Evolutionary conservation across 164 flowering plant species (phyloP).

Genomic region (Umbellularia californica): DNA sequence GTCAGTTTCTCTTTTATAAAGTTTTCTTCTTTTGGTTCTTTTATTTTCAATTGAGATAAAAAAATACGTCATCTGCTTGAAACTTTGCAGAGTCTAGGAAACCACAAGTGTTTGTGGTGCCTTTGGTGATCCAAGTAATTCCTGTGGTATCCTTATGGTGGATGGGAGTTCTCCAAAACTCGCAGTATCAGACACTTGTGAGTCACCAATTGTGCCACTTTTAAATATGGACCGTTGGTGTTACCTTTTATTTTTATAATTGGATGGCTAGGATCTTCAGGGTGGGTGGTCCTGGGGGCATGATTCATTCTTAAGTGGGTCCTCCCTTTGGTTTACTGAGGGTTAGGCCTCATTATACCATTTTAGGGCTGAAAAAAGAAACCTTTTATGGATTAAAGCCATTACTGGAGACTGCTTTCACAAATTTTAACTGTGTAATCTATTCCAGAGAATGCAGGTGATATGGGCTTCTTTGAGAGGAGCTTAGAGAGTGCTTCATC

Average conservation of each 20-base stretch:
- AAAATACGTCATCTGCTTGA: no score
- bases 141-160: not conserved
- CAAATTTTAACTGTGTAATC: not conserved
- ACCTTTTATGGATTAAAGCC: no score
- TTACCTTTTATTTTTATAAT: not conserved
- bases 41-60: not conserved
- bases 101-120: not conserved
- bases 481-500: slow-evolving; percentile 50
- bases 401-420: not conserved
- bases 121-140: not conserved
- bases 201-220: no score
- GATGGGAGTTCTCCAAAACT: not conserved
- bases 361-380: not conserved
- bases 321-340: not conserved
- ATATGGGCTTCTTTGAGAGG: slow-evolving; percentile 39
- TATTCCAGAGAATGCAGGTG: slow-evolving; percentile 48
- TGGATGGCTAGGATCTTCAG: not conserved
- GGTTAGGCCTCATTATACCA: not conserved
- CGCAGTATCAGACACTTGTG: not conserved
- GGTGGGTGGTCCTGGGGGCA: not conserved
- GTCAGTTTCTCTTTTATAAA: slow-evolving; percentile 19
- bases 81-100: not conserved
- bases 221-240: not conserved
- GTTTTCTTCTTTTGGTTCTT: no score
- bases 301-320: not conserved